Percentiles rank a stretch among this genome's conserved stretches.
These are phyloP conservation scores for Claviceps digitariae DNA, from an alignment of 2,329 filamentous ascomycete genomes.

Conservation along the genomic window DNA sequence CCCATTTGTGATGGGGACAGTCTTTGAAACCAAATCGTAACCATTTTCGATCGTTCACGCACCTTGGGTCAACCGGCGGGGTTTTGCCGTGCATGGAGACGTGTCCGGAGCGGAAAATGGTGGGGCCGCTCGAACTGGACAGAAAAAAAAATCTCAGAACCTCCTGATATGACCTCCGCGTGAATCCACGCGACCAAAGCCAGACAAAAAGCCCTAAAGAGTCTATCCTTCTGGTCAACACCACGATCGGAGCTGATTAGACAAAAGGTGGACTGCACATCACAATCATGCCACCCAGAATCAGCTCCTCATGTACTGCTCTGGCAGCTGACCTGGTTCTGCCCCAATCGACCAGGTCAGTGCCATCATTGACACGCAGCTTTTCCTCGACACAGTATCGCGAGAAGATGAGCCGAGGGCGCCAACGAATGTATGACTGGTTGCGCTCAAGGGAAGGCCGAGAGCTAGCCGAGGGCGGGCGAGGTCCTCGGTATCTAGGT, in stretches of 20 bases:
- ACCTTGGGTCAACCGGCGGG: too few relatives aligned
- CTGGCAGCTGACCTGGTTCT: slow-evolving; percentile 10
- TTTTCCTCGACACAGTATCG: slow-evolving; percentile 28
- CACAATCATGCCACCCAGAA: slow-evolving; percentile 6
- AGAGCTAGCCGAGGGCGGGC: slow-evolving; percentile 12
- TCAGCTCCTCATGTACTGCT: slow-evolving; percentile 16
- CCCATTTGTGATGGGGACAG: neutral
- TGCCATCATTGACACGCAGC: slow-evolving; percentile 12
- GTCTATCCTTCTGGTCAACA: neutral
- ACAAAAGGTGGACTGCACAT: neutral
- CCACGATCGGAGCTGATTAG: neutral
- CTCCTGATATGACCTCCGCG: neutral
- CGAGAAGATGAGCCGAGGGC: slow-evolving; percentile 23
- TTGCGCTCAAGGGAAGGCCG: slow-evolving; percentile 15
- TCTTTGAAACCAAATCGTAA: too few relatives aligned
- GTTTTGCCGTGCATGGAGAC: neutral
- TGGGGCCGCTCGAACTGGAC: neutral
- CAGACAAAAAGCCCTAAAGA: too few relatives aligned
- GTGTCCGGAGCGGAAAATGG: slow-evolving; percentile 3
- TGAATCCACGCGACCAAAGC: neutral
- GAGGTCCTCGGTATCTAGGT: slow-evolving; percentile 25
- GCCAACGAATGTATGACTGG: slow-evolving; percentile 27
- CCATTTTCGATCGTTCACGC: too few relatives aligned
- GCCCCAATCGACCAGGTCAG: slow-evolving; percentile 2
- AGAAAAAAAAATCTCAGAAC: neutral